Base-by-base conservation (phyloP, 441 rosid species). In the Rhodomyrtus psidioides region DNA sequence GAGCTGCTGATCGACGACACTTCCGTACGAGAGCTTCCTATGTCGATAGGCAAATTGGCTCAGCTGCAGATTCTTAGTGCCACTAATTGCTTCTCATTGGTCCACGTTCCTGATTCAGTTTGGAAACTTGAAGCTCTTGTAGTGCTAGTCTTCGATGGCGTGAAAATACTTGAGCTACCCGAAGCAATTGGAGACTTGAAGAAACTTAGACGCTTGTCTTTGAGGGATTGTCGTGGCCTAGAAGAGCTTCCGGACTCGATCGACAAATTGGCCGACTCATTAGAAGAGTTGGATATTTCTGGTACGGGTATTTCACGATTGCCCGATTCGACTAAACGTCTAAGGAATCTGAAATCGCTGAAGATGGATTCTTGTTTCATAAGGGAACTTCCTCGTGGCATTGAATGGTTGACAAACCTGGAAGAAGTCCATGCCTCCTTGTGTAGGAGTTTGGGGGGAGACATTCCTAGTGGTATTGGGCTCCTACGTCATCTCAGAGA, bases 281-380 rank as follows among this genome's bases (percentile, higher is more conserved):
- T 60, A 27, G 21, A 0, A 60, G 39, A 60, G 10, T 60, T 27
- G 39, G 70, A 60, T 7, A 60, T 60, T 15, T 60, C 39, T 0
- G 39, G 70, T 0, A 27, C 21, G 1, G 21, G 39, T 60, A 60
- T 27, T 28, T 14, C 70, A 0, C 16, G 0, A 60, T 60, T 60
- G 3, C 70, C 39, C 0, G 21, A 15, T 0, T 60, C 23, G 4
- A 60, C 2, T 14, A 14, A 14, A 14, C 2, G 5, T 51, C 13
- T 60, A 1, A 0, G 21, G 39, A 14, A 0, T 1, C 7, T 60
- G 70, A 7, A 0, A 27, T 39, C 15, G 39, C 1, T 27, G 39
- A 27, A 60, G 1, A 7, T 60, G 70, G 70, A 60, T 60, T 60
- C 39, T 28, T 60, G 70, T 27, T 27, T 60, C 70, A 0, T 60